Conservation (phyloP, 768 basidiomycete genomes). For the Lactarius pseudohatsudake region DNA sequence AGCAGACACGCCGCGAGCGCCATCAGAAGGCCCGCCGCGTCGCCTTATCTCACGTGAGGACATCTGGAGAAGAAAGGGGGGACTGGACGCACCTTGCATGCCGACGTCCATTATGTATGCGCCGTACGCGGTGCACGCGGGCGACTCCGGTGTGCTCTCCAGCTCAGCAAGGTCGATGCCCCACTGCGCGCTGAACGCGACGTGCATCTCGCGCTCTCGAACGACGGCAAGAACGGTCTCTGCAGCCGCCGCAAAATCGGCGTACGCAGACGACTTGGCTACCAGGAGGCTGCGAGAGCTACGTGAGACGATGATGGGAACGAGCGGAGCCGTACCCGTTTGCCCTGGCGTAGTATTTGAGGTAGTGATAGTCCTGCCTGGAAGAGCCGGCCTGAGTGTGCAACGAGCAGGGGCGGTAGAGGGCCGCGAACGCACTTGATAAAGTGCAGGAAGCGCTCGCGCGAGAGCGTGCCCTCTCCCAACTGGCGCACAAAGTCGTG, state of each 20-base stretch:
- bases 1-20: constrained; percentile 83
- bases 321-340: constrained; percentile 51
- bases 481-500: constrained; percentile 83
- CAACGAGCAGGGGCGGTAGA: neutral
- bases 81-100: constrained; percentile 49
- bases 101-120: constrained; percentile 82
- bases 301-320: neutral
- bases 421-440: constrained; percentile 57
- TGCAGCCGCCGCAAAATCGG: constrained; percentile 60
- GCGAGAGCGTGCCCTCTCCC: constrained; percentile 66
- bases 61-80: neutral
- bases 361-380: constrained; percentile 80
- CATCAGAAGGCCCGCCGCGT: constrained; percentile 69
- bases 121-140: constrained; percentile 82
- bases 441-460: constrained; percentile 75
- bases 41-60: constrained; percentile 32
- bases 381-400: neutral
- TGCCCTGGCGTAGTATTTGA: constrained; percentile 84
- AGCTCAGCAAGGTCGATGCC: constrained; percentile 64
- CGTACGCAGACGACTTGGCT: constrained; percentile 69
- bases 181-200: constrained; percentile 65
- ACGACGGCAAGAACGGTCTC: constrained; percentile 63
- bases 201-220: constrained; percentile 72
- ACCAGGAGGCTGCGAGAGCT: constrained; percentile 57
- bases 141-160: constrained; percentile 58